Evolutionary conservation across 192 early-diverging fungal genomes (phyloP).

Genomic region (Coemansia sp.): DNA sequence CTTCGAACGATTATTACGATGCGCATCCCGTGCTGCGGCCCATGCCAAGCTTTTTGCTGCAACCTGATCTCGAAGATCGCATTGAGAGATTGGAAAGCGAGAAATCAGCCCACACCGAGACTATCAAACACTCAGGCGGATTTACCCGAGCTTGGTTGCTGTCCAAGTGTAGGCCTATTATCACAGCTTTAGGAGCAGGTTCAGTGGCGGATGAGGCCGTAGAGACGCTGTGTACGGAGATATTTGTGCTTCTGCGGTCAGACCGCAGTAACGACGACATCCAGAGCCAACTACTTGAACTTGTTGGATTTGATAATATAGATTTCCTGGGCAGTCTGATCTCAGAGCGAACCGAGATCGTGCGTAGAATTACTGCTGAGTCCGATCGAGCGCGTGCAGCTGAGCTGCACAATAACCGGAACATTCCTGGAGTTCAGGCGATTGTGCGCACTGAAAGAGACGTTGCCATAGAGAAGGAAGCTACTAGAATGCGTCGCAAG

Average conservation of each 20-base stretch:
- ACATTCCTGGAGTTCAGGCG: constrained; percentile 31
- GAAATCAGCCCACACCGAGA: neutral
- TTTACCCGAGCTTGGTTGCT: constrained; percentile 33
- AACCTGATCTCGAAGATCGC: constrained; percentile 23
- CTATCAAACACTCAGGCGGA: neutral
- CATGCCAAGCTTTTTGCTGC: constrained; percentile 38
- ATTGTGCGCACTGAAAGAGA: constrained; percentile 30
- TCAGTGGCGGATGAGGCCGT: constrained; percentile 16
- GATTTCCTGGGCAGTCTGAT: constrained; percentile 44
- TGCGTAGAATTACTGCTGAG: constrained; percentile 24
- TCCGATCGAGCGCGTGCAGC: constrained; percentile 30
- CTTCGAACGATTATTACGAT: neutral
- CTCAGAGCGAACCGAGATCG: constrained; percentile 30
- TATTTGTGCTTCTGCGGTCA: constrained; percentile 27
- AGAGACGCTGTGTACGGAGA: constrained; percentile 31
- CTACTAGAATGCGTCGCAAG: constrained; percentile 29
- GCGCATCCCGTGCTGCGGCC: constrained; percentile 17
- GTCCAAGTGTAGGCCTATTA: constrained; percentile 17
- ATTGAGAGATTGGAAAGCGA: constrained; percentile 25
- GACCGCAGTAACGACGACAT: constrained; percentile 40
- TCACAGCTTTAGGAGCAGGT: constrained; percentile 13
- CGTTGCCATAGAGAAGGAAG: constrained; percentile 34
- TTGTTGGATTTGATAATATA: constrained; percentile 51
- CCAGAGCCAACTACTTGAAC: constrained; percentile 47
- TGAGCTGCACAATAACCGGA: constrained; percentile 5